Evolutionary conservation across 2,329 filamentous ascomycete species (phyloP), one percentile per base, ranked within the genome.

Genomic region (Colletotrichum sp.): DNA sequence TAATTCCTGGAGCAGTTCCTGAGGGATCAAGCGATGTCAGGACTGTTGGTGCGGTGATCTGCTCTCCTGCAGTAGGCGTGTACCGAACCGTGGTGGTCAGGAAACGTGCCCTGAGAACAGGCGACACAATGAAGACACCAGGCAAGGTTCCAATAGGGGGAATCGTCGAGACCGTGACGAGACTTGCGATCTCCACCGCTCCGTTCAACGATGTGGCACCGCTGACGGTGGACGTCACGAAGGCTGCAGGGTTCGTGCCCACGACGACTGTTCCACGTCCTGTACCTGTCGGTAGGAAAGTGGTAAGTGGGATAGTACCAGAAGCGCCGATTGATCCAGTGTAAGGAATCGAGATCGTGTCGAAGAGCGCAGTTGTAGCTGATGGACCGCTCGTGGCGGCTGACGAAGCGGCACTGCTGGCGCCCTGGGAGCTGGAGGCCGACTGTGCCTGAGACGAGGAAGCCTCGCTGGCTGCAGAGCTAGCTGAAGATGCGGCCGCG

Each of bases 211-310:
- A 39, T 10, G n/a, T 70, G 49, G 18, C 44, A 10, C 5, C 44
- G 44, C 24, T 36, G 16, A 70, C 57, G 8, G 67, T 49, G 12
- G 67, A 62, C 5, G 67, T 69, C 30, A 69, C 55, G 18, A 62
- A 69, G 18, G 36, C 30, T 3, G 67, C 55, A 15, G 67, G 30
- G 21, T 34, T 32, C 13, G 55, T 62, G 21, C 55, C 59, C 21
- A 78, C 62, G 12, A 78, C 30, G 3, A 77, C 44, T 3, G 77
- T 78, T 8, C 75, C 75, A 24, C 66, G 63, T 6, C 8, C 52
- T 7, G 66, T 77, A 6, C 75, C 75, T 16, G 24, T 57, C 3
- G 68, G 60, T 4, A 44, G 26, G 16, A 77, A 64, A 16, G 71
- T 78, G 15, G 62, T 63, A 8, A 76, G 66, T 7, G 68, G 70